Evolutionary conservation across 1,284 basidiomycete genomes (phyloP).

Genomic region (Malassezia sp.): DNA sequence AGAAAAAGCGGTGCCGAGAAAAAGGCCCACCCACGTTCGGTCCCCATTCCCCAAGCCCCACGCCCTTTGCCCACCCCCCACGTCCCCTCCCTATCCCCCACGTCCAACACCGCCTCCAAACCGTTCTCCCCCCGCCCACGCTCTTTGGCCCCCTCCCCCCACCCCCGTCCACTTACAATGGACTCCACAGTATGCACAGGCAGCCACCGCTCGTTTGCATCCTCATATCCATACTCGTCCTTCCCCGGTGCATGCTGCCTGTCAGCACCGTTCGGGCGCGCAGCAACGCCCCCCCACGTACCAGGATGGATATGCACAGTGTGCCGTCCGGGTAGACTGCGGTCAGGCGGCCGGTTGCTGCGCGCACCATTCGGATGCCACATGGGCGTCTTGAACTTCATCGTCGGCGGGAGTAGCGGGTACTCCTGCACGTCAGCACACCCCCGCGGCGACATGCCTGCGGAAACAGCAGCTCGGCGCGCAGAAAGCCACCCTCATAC

Average conservation of each 20-base stretch:
- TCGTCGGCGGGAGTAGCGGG: slow-evolving; percentile 82
- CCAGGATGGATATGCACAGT: slow-evolving; percentile 92
- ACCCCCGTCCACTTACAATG: slow-evolving; percentile 58
- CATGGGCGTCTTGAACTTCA: slow-evolving; percentile 90
- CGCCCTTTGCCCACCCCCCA: too few relatives aligned
- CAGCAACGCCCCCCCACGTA: too few relatives aligned
- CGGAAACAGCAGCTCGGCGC: slow-evolving; percentile 44
- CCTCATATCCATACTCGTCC: slow-evolving; percentile 95
- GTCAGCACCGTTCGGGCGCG: not conserved
- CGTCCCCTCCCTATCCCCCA: too few relatives aligned
- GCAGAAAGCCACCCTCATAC: slow-evolving; percentile 45
- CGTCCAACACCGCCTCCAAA: too few relatives aligned
- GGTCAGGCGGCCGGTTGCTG: not conserved
- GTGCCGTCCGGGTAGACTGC: slow-evolving; percentile 72
- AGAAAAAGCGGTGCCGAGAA: too few relatives aligned
- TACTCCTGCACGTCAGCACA: slow-evolving; percentile 51
- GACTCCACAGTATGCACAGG: slow-evolving; percentile 94
- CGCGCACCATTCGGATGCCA: slow-evolving; percentile 90
- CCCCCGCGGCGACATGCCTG: slow-evolving; percentile 7
- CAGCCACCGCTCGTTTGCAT: slow-evolving; percentile 92
- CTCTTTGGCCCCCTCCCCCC: too few relatives aligned
- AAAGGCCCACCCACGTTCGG: too few relatives aligned
- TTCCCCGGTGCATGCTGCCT: slow-evolving; percentile 81
- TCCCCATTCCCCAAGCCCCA: too few relatives aligned
- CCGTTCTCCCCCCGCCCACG: too few relatives aligned